phyloP scores from a whole-genome alignment of 106 monocot species.

The Agapanthus africanus region DNA sequence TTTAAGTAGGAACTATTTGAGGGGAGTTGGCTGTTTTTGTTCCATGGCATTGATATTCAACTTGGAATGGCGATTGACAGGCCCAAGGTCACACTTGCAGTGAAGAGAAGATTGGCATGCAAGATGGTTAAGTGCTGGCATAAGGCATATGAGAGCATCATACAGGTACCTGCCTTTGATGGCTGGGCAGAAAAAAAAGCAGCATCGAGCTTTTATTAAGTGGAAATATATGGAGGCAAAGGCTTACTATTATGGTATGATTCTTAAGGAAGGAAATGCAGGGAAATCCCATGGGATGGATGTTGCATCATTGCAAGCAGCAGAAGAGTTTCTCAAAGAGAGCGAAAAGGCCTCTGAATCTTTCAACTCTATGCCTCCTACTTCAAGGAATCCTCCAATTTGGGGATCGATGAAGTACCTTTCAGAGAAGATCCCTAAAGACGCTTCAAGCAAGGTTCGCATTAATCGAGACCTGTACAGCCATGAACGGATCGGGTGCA shows the following conservation, averaged over 20 bases:
- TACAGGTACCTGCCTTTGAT: no score
- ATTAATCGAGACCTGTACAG: slow-evolving; percentile 55
- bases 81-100: slow-evolving; percentile 78
- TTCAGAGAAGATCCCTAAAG: slow-evolving; percentile 59
- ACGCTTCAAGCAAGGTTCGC: slow-evolving; percentile 50
- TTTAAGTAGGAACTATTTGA: slow-evolving; percentile 68
- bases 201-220: no score
- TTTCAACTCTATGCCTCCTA: no score
- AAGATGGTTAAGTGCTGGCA: slow-evolving; percentile 88
- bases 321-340: no score
- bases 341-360: no score
- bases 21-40: slow-evolving; percentile 58
- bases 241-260: no score
- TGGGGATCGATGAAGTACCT: slow-evolving; percentile 80
- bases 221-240: no score
- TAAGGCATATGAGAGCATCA: no score
- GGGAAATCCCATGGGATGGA: no score
- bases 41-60: slow-evolving; percentile 63
- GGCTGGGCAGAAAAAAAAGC: no score
- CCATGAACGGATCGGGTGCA: slow-evolving; percentile 47
- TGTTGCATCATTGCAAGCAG: no score
- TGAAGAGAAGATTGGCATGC: slow-evolving; percentile 83
- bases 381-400: slow-evolving; percentile 49
- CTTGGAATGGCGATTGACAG: slow-evolving; percentile 84
- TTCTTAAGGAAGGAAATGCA: no score